Conservation (phyloP, 305 asterid genomes). For the Solanum hybrid region DNA sequence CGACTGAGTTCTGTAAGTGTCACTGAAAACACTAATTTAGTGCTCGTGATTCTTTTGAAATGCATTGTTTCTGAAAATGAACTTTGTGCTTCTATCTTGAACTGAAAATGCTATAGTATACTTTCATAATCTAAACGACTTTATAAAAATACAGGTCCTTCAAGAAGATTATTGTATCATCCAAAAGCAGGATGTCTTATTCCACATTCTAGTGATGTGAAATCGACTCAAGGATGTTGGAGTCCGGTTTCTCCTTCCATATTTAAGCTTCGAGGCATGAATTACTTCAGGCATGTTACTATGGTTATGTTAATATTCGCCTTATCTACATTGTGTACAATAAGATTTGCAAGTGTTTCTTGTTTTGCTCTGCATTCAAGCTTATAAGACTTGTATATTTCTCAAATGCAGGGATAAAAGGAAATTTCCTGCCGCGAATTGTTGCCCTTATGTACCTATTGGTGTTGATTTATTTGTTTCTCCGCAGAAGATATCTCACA, state of each 20-base stretch:
- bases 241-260: slow-evolving; percentile 53
- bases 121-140: not conserved
- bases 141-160: slow-evolving; percentile 23
- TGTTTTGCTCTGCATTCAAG: not conserved
- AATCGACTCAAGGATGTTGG: slow-evolving; percentile 51
- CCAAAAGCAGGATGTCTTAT: slow-evolving; percentile 49
- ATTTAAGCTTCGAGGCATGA: slow-evolving; percentile 73
- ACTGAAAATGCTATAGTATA: not conserved
- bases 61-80: not conserved
- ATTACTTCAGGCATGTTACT: slow-evolving; percentile 57
- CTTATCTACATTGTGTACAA: not conserved
- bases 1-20: slow-evolving; percentile 30
- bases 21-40: not conserved
- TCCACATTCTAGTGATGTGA: slow-evolving; percentile 37
- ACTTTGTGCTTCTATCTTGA: not conserved
- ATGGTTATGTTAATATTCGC: not conserved
- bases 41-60: not conserved
- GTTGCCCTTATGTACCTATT: slow-evolving; percentile 59
- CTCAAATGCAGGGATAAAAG: slow-evolving; percentile 56
- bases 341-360: not conserved
- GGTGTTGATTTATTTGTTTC: slow-evolving; percentile 69
- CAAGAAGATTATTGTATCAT: slow-evolving; percentile 32
- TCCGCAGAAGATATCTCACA: slow-evolving; percentile 60
- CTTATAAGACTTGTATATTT: not conserved
- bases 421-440: slow-evolving; percentile 58